Evolutionary conservation across 139 green algal species (phyloP).

Genomic region (Chlorella sp.): DNA sequence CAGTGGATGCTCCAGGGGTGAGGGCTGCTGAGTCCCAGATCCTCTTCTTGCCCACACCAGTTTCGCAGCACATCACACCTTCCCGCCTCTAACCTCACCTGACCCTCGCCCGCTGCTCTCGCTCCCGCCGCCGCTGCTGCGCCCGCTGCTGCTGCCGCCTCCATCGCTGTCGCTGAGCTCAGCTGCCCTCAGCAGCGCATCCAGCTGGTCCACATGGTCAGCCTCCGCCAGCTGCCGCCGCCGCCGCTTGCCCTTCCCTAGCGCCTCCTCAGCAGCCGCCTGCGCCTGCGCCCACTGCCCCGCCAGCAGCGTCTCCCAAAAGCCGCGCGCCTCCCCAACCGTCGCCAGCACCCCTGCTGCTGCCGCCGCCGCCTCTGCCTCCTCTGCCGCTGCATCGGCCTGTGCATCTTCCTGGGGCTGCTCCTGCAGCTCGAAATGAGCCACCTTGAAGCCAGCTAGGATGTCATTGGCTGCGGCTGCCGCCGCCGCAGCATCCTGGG

Average conservation of each 20-base stretch:
- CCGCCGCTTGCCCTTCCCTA: constrained; percentile 21
- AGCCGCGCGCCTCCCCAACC: not conserved
- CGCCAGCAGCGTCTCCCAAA: constrained; percentile 6
- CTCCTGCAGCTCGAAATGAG: constrained; percentile 10
- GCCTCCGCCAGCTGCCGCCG: not conserved
- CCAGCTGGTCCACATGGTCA: not conserved
- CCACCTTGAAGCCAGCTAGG: constrained; percentile 14
- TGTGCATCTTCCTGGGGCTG: not conserved
- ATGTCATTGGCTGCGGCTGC: constrained; percentile 5
- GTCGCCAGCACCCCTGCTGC: not conserved
- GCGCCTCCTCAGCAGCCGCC: not conserved
- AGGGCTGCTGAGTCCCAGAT: too few species aligned
- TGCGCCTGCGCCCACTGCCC: not conserved
- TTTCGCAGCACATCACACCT: not conserved
- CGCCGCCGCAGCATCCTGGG: not conserved
- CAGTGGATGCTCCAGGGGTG: too few species aligned
- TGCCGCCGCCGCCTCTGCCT: not conserved
- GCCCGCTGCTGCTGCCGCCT: not conserved
- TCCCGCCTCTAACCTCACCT: not conserved
- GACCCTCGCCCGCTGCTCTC: not conserved
- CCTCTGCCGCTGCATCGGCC: not conserved
- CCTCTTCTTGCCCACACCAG: too few species aligned
- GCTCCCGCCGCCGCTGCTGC: not conserved
- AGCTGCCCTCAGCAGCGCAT: not conserved
- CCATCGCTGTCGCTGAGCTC: not conserved